These are phyloP conservation scores for Hymenotorrendiella dingleyae DNA, from an alignment of 2,329 filamentous ascomycete species.

Conservation along the genomic window DNA sequence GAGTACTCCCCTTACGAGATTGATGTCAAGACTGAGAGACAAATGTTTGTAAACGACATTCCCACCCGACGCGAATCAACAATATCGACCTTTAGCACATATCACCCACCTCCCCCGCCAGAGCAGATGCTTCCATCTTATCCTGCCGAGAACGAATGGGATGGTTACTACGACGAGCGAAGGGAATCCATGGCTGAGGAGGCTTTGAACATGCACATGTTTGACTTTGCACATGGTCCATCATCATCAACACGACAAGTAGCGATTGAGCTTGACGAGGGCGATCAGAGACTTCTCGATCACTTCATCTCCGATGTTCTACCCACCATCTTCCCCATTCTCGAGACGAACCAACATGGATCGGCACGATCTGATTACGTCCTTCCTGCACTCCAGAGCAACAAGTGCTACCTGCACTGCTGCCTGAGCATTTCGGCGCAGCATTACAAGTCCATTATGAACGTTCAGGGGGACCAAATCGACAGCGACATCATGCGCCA, in stretches of 20 bases:
- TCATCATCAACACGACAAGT: constrained; percentile 59
- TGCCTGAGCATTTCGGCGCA: constrained; percentile 90
- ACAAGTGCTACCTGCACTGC: constrained; percentile 92
- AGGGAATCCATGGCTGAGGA: constrained; percentile 59
- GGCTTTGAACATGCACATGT: constrained; percentile 69
- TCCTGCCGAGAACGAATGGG: constrained; percentile 63
- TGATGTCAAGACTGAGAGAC: constrained; percentile 90
- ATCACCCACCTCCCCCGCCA: constrained; percentile 68
- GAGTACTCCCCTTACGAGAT: constrained; percentile 82
- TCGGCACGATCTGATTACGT: constrained; percentile 76
- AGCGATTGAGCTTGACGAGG: constrained; percentile 77
- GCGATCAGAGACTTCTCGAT: constrained; percentile 78
- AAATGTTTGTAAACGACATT: constrained; percentile 89
- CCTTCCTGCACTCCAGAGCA: constrained; percentile 80
- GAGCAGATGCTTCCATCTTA: constrained; percentile 61
- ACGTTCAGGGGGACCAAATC: constrained; percentile 63
- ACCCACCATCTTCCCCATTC: constrained; percentile 83
- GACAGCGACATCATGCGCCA: constrained; percentile 91
- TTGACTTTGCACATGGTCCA: constrained; percentile 70
- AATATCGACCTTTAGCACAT: constrained; percentile 90
- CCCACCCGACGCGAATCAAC: constrained; percentile 81
- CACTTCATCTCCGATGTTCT: constrained; percentile 88
- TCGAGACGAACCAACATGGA: constrained; percentile 84
- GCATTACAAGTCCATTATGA: constrained; percentile 77
- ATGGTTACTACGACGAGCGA: constrained; percentile 62